A percentile compares a stretch with the other conserved stretches of the same genome.
Evolutionary conservation across 768 basidiomycete genomes (phyloP).

Genomic region (Amanita polypyramis): DNA sequence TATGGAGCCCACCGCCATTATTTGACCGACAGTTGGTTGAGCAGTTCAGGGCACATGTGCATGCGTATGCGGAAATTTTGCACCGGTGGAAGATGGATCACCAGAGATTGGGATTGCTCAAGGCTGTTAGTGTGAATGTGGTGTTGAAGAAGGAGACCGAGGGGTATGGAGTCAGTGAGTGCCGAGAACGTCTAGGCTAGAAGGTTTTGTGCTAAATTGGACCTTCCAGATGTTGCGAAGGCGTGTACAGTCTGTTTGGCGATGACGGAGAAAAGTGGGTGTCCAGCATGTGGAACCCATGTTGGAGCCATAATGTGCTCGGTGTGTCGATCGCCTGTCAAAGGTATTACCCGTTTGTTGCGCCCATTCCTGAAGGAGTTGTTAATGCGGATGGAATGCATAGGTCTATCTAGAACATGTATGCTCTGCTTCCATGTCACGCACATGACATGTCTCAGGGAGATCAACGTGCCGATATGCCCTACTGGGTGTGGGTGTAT

Average conservation of each 20-base stretch:
- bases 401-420: conserved; percentile 59
- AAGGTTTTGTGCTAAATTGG: no score
- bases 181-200: not conserved
- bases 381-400: not conserved
- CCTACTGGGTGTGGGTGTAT: conserved; percentile 62
- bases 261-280: conserved; percentile 26
- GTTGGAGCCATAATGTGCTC: conserved; percentile 46
- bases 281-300: conserved; percentile 31
- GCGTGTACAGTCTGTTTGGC: conserved; percentile 35
- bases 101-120: conserved; percentile 67
- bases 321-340: conserved; percentile 67
- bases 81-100: conserved; percentile 62
- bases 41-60: conserved; percentile 42
- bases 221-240: conserved; percentile 31
- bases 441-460: conserved; percentile 56
- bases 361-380: not conserved
- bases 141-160: not conserved
- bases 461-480: conserved; percentile 39
- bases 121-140: conserved; percentile 34
- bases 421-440: conserved; percentile 52
- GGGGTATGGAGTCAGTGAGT: conserved; percentile 3
- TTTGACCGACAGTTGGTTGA: conserved; percentile 30
- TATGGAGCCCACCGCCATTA: conserved; percentile 14
- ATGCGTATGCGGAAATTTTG: conserved; percentile 66
- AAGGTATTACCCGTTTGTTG: conserved; percentile 35